Conservation (phyloP, 116 monocot genomes). For the Iris pallida region DNA sequence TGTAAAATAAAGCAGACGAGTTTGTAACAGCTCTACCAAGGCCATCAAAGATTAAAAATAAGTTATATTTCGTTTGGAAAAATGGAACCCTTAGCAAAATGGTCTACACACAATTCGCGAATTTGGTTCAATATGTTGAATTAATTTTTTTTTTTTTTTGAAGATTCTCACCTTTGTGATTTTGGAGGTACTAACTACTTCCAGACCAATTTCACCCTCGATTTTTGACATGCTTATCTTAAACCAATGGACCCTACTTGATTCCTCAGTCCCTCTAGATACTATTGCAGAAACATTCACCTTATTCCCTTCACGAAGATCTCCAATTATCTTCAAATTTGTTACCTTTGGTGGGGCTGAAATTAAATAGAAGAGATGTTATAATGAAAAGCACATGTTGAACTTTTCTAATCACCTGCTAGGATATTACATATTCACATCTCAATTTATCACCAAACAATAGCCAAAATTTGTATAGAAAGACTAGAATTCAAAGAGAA, state of each 20-base stretch:
- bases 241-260: conserved; percentile 91
- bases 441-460: too few species aligned
- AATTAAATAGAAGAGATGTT: conserved; percentile 12
- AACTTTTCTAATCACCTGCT: too few species aligned
- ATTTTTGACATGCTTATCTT: conserved; percentile 51
- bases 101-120: too few species aligned
- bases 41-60: not conserved
- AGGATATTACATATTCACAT: too few species aligned
- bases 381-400: not conserved
- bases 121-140: too few species aligned
- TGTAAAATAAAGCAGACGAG: conserved; percentile 3
- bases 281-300: conserved; percentile 65
- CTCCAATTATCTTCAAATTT: conserved; percentile 78
- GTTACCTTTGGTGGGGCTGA: conserved; percentile 79
- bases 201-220: conserved; percentile 59
- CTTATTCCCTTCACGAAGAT: conserved; percentile 88
- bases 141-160: too few species aligned
- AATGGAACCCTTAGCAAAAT: not conserved
- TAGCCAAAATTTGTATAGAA: too few species aligned
- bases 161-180: conserved; percentile 62
- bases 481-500: too few species aligned
- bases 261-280: conserved; percentile 81
- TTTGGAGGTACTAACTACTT: conserved; percentile 78
- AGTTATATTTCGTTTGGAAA: not conserved
- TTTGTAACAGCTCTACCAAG: conserved; percentile 68